Base-by-base conservation (phyloP, 192 early-diverging fungal species). In the Backusella tuberculispora region DNA sequence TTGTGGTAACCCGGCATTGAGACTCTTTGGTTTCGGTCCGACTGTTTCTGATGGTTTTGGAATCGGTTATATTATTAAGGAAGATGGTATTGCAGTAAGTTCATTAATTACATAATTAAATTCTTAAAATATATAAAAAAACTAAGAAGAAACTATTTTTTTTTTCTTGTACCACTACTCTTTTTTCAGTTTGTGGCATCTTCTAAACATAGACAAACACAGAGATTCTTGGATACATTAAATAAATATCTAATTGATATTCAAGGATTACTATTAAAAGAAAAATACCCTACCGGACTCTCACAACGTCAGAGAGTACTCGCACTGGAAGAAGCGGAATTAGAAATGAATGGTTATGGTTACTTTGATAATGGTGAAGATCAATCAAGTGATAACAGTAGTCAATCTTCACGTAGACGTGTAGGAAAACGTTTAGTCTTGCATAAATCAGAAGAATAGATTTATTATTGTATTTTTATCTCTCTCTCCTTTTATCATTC, bases 31-130 rank as follows among this genome's bases (percentile, higher is more conserved):
- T 0, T 96, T 96, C 81, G 95, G 94, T 6, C 89, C 93, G 12
- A 92, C 92, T 42, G 86, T 91, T 44, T 80, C 85, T 15, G 87
- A 93, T 63, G 94, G 95, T 17, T 96, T 94, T 74, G 95, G 95
- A 14, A 85, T 95, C 84, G 93, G 92, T 80, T 96, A 96, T 79
- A 80, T 95, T 69, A 87, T 85, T 48, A 82, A 82, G 45, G 82
- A 86, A 44, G 85, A 85, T 7, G 85, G 76, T 19, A 85, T 85
- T 63, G 78, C 83, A 0, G 83, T 85, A 77, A 84, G 78, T 80
- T 24, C 10, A 34, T 34, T 34, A 34, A 34, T 34, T 34, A 34
- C 2, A 34, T 34, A 34, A 34, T 34, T 2, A 34, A 34, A 34
- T 34, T 34, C 29, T 34, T 2, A 17, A 37, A 29, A 71, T 15